Evolutionary conservation across 1,284 basidiomycete species (phyloP).

Genomic region (Takashimella koratensis): DNA sequence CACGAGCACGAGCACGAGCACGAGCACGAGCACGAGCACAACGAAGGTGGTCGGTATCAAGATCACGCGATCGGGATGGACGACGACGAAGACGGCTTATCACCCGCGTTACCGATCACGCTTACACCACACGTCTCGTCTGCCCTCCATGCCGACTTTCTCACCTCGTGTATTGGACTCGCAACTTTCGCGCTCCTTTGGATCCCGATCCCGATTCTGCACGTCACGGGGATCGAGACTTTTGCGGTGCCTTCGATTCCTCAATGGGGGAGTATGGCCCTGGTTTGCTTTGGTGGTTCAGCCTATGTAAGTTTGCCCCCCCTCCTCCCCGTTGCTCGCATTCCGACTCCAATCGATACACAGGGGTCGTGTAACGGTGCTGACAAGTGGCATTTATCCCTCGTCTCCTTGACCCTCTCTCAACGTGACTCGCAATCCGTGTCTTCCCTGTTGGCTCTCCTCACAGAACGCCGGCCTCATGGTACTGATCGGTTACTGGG

Average conservation of each 20-base stretch:
- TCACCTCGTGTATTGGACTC: constrained; percentile 45
- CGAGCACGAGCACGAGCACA: background rate
- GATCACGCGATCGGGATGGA: background rate
- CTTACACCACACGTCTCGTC: constrained; percentile 27
- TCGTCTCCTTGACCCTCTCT: too few relatives aligned
- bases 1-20: background rate
- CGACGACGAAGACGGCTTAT: background rate
- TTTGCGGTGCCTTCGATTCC: constrained; percentile 27
- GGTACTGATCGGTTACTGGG: constrained; percentile 49
- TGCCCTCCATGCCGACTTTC: constrained; percentile 47
- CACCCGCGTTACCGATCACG: background rate
- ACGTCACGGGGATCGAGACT: constrained; percentile 39
- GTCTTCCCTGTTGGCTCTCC: background rate
- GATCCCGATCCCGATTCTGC: constrained; percentile 40
- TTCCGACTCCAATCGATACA: too few relatives aligned
- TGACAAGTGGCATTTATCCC: background rate
- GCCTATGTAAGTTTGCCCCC: constrained; percentile 47
- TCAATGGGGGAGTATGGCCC: constrained; percentile 14
- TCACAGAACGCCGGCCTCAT: constrained; percentile 48
- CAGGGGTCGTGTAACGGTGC: too few relatives aligned
- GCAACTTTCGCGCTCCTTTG: constrained; percentile 43
- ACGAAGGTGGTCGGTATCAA: too few relatives aligned
- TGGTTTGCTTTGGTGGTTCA: constrained; percentile 38
- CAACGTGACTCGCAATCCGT: background rate
- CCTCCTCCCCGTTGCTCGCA: too few relatives aligned